These are phyloP conservation scores for sorghum (Sorghum bicolor) DNA, from an alignment of 176 grass and related monocot genomes.

Conservation along the genomic window Sorghum_bicolor_NCBIv3 NC_012878.2:55514501-55515000, in stretches of 20 bases:
- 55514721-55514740: conserved; percentile 4
- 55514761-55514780: background rate
- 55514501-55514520: background rate
- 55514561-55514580: background rate
- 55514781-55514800: conserved; percentile 22
- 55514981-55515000: background rate
- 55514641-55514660: conserved; percentile 68
- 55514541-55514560: background rate
- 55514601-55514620: conserved; percentile 34
- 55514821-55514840: background rate
- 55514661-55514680: conserved; percentile 30
- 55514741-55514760: background rate
- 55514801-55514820: conserved; percentile 4
- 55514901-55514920: background rate
- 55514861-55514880: background rate
- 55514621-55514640: conserved; percentile 78
- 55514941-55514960: background rate
- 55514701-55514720: conserved; percentile 7
- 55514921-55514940: background rate
- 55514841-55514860: background rate
- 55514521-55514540: background rate
- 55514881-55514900: background rate
- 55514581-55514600: background rate
- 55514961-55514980: background rate
- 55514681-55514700: conserved; percentile 21